These are phyloP conservation scores for Fonsecaea multimorphosa DNA, from an alignment of 2,329 filamentous ascomycete genomes.

Conservation along the genomic window DNA sequence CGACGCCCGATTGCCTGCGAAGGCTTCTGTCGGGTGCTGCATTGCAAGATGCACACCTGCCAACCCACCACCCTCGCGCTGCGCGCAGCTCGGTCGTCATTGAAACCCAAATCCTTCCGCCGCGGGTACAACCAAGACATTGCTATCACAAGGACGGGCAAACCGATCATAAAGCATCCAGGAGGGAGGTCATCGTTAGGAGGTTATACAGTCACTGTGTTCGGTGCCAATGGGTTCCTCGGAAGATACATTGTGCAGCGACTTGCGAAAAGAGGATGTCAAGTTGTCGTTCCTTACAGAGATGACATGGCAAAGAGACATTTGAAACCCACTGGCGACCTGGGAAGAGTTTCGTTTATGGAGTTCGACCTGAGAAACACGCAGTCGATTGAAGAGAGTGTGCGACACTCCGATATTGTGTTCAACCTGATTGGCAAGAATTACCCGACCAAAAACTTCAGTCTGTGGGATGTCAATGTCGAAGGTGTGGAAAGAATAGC, in stretches of 20 bases:
- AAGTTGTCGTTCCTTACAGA: slow-evolving; percentile 88
- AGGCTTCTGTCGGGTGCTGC: slow-evolving; percentile 31
- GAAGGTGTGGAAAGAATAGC: slow-evolving; percentile 91
- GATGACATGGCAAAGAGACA: slow-evolving; percentile 99
- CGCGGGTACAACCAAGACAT: slow-evolving; percentile 72
- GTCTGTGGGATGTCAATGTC: slow-evolving; percentile 88
- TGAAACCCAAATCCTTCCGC: slow-evolving; percentile 41
- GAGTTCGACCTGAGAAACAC: slow-evolving; percentile 97
- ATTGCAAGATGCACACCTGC: slow-evolving; percentile 38
- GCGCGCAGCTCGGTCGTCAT: slow-evolving; percentile 50
- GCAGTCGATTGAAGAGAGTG: slow-evolving; percentile 91
- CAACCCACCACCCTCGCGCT: slow-evolving; percentile 50
- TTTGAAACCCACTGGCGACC: slow-evolving; percentile 92
- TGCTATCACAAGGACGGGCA: slow-evolving; percentile 91
- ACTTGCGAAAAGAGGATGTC: slow-evolving; percentile 90
- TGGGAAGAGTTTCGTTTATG: slow-evolving; percentile 86
- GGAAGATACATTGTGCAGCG: slow-evolving; percentile 98
- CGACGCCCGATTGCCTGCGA: slow-evolving; percentile 19
- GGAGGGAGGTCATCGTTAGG: slow-evolving; percentile 79
- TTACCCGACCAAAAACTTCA: slow-evolving; percentile 98
- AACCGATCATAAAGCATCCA: slow-evolving; percentile 85
- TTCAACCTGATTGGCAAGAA: slow-evolving; percentile 94
- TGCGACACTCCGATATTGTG: slow-evolving; percentile 95
- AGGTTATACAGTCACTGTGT: slow-evolving; percentile 97
- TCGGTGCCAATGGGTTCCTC: slow-evolving; percentile 93